phyloP scores from a whole-genome alignment of 2,329 filamentous ascomycete species.

The Penicillium sp. region DNA sequence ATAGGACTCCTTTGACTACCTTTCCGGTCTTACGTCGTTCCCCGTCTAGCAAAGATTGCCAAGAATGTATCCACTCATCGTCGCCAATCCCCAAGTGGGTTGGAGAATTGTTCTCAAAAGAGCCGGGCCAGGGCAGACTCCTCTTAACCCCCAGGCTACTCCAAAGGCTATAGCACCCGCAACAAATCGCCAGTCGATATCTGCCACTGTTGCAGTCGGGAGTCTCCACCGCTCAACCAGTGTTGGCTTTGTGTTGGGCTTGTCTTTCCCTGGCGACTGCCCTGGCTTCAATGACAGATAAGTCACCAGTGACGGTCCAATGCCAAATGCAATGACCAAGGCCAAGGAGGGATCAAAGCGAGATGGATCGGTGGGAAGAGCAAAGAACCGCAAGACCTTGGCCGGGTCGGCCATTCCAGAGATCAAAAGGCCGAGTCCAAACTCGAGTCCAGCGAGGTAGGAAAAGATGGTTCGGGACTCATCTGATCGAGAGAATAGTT shows the following conservation, averaged over 20 bases:
- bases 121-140: conserved; percentile 58
- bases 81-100: conserved; percentile 52
- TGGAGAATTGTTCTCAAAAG: conserved; percentile 52
- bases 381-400: conserved; percentile 58
- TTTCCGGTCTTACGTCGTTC: not conserved
- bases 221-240: conserved; percentile 49
- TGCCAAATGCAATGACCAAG: conserved; percentile 55
- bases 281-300: conserved; percentile 37
- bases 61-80: conserved; percentile 53
- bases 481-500: conserved; percentile 31
- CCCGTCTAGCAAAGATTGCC: conserved; percentile 40
- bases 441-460: conserved; percentile 54
- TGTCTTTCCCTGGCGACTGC: conserved; percentile 27
- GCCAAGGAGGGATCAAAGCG: conserved; percentile 57
- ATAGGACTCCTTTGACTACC: not conserved
- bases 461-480: conserved; percentile 43
- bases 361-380: conserved; percentile 45
- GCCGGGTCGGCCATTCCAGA: conserved; percentile 56
- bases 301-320: conserved; percentile 51
- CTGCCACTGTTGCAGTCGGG: conserved; percentile 49
- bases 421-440: conserved; percentile 56
- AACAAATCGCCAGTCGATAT: conserved; percentile 55
- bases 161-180: conserved; percentile 55
- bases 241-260: conserved; percentile 39
- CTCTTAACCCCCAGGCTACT: conserved; percentile 56